These are phyloP conservation scores for Macrophomina pseudophaseolina DNA, from an alignment of 2,329 filamentous ascomycete species.

Conservation along the genomic window DNA sequence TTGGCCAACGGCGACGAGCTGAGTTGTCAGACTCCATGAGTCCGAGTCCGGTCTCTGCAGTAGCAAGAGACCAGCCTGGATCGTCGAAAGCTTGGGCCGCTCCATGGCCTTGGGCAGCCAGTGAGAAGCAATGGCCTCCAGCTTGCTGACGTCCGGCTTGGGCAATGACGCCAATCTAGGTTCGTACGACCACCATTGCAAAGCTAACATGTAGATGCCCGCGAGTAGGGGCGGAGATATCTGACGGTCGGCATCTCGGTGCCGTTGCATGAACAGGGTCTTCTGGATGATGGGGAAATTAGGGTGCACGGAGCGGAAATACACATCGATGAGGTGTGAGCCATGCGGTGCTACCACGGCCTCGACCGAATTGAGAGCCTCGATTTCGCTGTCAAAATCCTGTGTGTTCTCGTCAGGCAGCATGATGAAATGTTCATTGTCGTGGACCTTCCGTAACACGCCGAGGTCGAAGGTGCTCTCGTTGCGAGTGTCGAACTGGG, in stretches of 20 bases:
- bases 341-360: slow-evolving; percentile 76
- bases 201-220: slow-evolving; percentile 81
- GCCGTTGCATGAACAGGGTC: slow-evolving; percentile 77
- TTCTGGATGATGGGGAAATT: slow-evolving; percentile 84
- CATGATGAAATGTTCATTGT: slow-evolving; percentile 79
- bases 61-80: slow-evolving; percentile 77
- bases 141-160: slow-evolving; percentile 72
- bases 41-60: slow-evolving; percentile 77
- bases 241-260: slow-evolving; percentile 72
- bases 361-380: slow-evolving; percentile 75
- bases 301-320: slow-evolving; percentile 81
- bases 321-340: slow-evolving; percentile 76
- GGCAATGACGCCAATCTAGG: slow-evolving; percentile 67
- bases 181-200: slow-evolving; percentile 86
- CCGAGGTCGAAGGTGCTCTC: slow-evolving; percentile 72
- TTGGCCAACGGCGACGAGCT: slow-evolving; percentile 84
- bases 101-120: slow-evolving; percentile 79
- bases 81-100: slow-evolving; percentile 78
- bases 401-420: slow-evolving; percentile 75
- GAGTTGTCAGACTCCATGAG: slow-evolving; percentile 83
- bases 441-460: slow-evolving; percentile 74
- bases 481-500: slow-evolving; percentile 79
- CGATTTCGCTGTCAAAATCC: slow-evolving; percentile 71
- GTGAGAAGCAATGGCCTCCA: slow-evolving; percentile 75
- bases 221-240: slow-evolving; percentile 79